A percentile compares a stretch with the other conserved stretches of the same genome.
Evolutionary conservation across 108 stramenopile species (phyloP).

Genomic region (Discostella pseudostelligera): DNA sequence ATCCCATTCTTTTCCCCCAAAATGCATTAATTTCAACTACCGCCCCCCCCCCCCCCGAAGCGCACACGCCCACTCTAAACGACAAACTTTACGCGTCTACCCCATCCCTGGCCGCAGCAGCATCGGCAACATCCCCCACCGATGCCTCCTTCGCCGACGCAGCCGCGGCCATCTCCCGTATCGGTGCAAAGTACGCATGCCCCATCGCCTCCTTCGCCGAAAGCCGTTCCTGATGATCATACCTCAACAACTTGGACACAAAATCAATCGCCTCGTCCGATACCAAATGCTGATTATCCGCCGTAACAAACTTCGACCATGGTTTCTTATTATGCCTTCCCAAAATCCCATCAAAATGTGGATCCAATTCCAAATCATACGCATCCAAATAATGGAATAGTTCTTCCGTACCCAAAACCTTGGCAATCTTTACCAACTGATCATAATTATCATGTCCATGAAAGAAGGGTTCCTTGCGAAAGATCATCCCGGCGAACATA

Average conservation of each 20-base stretch:
- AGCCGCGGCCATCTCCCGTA: conserved; percentile 79
- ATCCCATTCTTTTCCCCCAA: no score
- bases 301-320: conserved; percentile 97
- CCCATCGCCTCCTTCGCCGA: conserved; percentile 98
- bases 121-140: background rate
- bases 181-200: conserved; percentile 97
- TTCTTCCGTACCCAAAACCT: conserved; percentile 98
- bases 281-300: conserved; percentile 97
- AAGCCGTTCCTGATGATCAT: conserved; percentile 96
- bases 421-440: conserved; percentile 98
- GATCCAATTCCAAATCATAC: conserved; percentile 96
- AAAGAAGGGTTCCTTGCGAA: conserved; percentile 99
- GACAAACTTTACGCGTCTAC: no score
- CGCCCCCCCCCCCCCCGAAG: no score
- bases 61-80: no score
- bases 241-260: conserved; percentile 85
- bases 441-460: conserved; percentile 99
- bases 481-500: conserved; percentile 99
- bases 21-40: no score
- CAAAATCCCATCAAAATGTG: conserved; percentile 96
- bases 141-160: conserved; percentile 20
- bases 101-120: no score
- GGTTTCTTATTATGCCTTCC: conserved; percentile 96
- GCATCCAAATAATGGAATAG: conserved; percentile 94
- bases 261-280: conserved; percentile 98